Evolutionary conservation across 805 yeast genomes (phyloP), one percentile per base, ranked within the genome.

Genomic region (Candida rishiriensis): DNA sequence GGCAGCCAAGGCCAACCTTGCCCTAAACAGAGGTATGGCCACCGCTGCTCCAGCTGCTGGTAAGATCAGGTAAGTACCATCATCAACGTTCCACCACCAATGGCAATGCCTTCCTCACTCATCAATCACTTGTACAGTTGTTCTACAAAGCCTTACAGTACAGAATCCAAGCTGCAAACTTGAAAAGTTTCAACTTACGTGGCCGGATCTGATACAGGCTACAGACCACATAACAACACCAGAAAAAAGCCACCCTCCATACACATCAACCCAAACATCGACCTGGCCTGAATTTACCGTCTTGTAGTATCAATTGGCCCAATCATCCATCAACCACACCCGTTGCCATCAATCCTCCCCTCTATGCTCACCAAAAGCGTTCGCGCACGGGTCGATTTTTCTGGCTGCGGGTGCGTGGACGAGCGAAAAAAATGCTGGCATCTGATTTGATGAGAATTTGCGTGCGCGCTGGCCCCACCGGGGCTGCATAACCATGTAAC

Each of bases 1-100:
- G 72, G 90, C 91, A 61, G 95, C 89, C 64, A 85, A 81, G 78
- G 88, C 89, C 69, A 83, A 83, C 76, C 63, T 72, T 65, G 76
- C 83, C 69, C 80, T 84, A 72, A 73, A 72, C 75, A 83, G 88
- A 73, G 79, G 81, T 70, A 73, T 83, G 71, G 89, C 90, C 58
- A 76, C 88, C 63, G 85, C 88, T 65, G 83, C 88, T 58, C 79
- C 85, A 63, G 67, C 75, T 47, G 70, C 72, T 64, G 97, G 97
- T 80, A 84, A 85, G 71, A 88, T 88, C 65, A 87, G 87, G 90
- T 84, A 81, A 70, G 90, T 83, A 43, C 44, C 26, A 31, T 34
- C 32, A 29, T 5, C 26, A 21, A 13, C 40, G 2, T n/a, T 36
- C 38, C 9, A 16, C 26, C 26, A 21, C 4, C 7, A 21, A 21